Conservation (phyloP, 495 filamentous ascomycete genomes). For the Penicillium cosmopolitanum region DNA sequence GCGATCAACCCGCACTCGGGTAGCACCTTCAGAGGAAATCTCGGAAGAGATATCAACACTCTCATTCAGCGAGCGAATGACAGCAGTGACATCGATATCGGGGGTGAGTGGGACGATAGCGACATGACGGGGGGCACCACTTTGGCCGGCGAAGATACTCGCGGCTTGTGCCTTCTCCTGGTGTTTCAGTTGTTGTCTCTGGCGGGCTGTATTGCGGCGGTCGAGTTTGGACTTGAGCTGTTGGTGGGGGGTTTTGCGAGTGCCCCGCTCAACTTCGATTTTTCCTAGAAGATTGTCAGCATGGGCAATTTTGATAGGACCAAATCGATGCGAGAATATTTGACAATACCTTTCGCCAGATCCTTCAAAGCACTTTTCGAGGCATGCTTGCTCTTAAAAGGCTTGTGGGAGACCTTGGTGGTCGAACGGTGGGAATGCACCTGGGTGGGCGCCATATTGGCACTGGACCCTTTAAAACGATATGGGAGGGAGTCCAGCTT, state of each 20-base stretch:
- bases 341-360: conserved; percentile 70
- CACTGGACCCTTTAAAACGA: conserved; percentile 81
- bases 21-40: conserved; percentile 58
- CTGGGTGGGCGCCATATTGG: conserved; percentile 53
- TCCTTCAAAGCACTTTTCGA: conserved; percentile 84
- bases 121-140: conserved; percentile 89
- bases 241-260: conserved; percentile 88
- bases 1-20: conserved; percentile 74
- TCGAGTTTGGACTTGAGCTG: conserved; percentile 97
- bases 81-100: conserved; percentile 65
- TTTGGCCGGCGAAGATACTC: conserved; percentile 79
- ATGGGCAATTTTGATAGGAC: neutral
- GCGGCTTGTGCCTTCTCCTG: conserved; percentile 74
- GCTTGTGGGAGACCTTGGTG: conserved; percentile 81
- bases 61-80: conserved; percentile 70
- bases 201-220: conserved; percentile 88
- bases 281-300: conserved; percentile 53
- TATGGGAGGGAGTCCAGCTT: conserved; percentile 72
- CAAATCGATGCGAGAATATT: neutral
- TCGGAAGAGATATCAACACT: conserved; percentile 78
- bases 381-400: conserved; percentile 88
- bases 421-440: conserved; percentile 89
- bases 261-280: conserved; percentile 61
- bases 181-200: conserved; percentile 79
- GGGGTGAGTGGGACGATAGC: conserved; percentile 83